Evolutionary conservation across 1,284 basidiomycete species (phyloP), one percentile per base, ranked within the genome.

Genomic region (Taiwanofungus camphoratus): DNA sequence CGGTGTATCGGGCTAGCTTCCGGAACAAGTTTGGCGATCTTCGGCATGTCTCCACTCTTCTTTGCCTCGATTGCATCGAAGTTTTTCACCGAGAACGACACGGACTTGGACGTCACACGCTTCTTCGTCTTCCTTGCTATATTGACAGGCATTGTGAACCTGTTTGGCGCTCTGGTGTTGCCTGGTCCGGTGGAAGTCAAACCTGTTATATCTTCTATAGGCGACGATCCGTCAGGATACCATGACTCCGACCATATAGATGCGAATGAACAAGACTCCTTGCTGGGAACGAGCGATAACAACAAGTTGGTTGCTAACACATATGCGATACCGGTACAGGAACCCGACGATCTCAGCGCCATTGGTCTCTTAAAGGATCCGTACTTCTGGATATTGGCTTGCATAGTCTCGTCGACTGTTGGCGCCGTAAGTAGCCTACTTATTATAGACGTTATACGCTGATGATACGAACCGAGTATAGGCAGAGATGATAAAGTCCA

Each of bases 401-500:
- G 52, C 50, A 65, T 75, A 38, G 64, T 73, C 27, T 47, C 76
- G 2, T 56, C 79, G 16, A 67, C 72, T n/a, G 67, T 84, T 21
- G 85, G 85, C 33, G 69, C 74, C 23, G 84, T 87, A 52, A 65
- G 82, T 69, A 19, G n/a, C n/a, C n/a, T n/a, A n/a, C n/a, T n/a
- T n/a, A n/a, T n/a, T n/a, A n/a, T n/a, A n/a, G n/a, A n/a, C n/a
- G n/a, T n/a, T n/a, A n/a, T n/a, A n/a, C n/a, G n/a, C n/a, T n/a
- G n/a, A n/a, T n/a, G n/a, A n/a, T n/a, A n/a, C n/a, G n/a, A n/a
- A n/a, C n/a, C n/a, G 21, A 37, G 29, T 29, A 9, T 44, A 88
- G 87, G 77, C 78, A 37, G 86, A 89, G 62, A 89, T 87, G 86
- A 71, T 89, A 18, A 79, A 88, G 23, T 79, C 83, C 8, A 89